A percentile compares a stretch with the other conserved stretches of the same genome.
phyloP scores from a whole-genome alignment of 257 asterid species.

The Solanum stenotomum region DNA sequence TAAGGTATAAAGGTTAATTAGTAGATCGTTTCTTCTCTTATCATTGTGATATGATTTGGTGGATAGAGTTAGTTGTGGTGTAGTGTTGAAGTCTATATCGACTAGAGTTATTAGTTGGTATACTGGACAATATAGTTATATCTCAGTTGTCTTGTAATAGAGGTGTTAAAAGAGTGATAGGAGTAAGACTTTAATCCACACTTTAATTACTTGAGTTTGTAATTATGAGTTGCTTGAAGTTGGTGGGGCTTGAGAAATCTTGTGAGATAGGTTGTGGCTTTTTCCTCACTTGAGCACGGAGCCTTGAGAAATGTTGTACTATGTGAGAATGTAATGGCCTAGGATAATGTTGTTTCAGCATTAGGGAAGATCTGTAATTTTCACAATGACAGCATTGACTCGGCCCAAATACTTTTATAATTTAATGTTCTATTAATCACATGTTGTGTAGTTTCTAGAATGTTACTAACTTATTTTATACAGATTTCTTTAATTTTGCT shows the following conservation, averaged over 20 bases:
- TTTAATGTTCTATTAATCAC: no score
- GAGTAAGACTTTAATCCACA: neutral
- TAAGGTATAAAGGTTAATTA: neutral
- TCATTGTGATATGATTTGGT: neutral
- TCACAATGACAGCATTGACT: no score
- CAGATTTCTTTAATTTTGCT: no score
- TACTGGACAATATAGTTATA: neutral
- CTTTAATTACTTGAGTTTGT: neutral
- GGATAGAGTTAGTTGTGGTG: neutral
- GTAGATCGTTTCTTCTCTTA: neutral
- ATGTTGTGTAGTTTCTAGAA: no score
- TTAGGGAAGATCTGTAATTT: no score
- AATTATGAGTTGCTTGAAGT: neutral
- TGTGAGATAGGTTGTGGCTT: neutral
- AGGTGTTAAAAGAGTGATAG: neutral
- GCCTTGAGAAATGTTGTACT: neutral
- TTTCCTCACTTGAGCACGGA: neutral
- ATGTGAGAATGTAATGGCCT: conserved; percentile 55
- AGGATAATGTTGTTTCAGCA: conserved; percentile 90
- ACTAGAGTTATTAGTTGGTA: neutral
- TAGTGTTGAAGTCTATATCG: neutral
- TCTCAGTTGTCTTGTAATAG: neutral
- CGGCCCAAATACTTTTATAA: no score
- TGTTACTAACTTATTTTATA: no score
- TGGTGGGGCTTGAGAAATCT: neutral